Conservation (phyloP, 2,329 filamentous ascomycete genomes). For the Aspergillus proliferans region DNA sequence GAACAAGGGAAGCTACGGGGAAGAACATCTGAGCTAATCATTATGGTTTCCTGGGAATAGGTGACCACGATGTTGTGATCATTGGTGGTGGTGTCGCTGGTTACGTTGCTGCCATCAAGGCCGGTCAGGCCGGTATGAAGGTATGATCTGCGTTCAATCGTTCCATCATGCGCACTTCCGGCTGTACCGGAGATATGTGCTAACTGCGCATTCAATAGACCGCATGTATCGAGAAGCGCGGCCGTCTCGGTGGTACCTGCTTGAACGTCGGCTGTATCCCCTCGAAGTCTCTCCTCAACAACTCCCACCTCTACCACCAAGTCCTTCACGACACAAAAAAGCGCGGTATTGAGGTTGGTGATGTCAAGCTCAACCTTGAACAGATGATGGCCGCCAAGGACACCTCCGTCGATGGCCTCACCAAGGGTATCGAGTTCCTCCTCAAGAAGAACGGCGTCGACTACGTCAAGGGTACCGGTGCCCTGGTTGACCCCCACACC, state of each 20-base stretch:
- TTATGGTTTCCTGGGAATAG: conserved; percentile 39
- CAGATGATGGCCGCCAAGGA: conserved; percentile 99
- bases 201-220: conserved; percentile 52
- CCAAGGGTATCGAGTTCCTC: conserved; percentile 95
- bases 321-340: conserved; percentile 95
- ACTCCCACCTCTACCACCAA: conserved; percentile 96
- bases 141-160: conserved; percentile 42
- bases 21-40: conserved; percentile 4
- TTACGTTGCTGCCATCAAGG: conserved; percentile 98
- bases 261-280: conserved; percentile 99
- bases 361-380: conserved; percentile 90
- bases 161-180: conserved; percentile 6
- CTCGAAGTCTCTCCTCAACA: conserved; percentile 98
- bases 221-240: conserved; percentile 96
- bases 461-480: conserved; percentile 88
- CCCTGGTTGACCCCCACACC: conserved; percentile 83
- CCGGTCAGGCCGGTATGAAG: conserved; percentile 94
- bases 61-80: conserved; percentile 94
- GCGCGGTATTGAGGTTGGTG: conserved; percentile 93
- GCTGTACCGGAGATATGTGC: background rate
- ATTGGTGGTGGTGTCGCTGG: conserved; percentile 97
- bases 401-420: conserved; percentile 76
- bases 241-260: conserved; percentile 89
- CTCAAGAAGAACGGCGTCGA: conserved; percentile 99
- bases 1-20: conserved; percentile 12